Evolutionary conservation across 2,329 filamentous ascomycete species (phyloP), one percentile per base, ranked within the genome.

Genomic region (Periconia sp.): DNA sequence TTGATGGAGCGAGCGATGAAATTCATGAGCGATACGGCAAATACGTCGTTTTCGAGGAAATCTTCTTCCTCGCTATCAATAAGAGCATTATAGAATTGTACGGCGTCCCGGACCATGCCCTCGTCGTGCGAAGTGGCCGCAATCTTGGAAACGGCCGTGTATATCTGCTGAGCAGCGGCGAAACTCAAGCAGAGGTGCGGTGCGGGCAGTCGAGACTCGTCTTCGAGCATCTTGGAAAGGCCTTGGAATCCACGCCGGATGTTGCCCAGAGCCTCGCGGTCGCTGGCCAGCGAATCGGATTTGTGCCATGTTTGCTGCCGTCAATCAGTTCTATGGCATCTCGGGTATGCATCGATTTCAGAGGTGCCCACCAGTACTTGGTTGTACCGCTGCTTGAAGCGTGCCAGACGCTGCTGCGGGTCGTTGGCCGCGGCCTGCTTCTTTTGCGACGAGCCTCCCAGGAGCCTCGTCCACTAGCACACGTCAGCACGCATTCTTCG

Each of bases 41-140:
- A 99, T 40, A 83, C 80, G 22, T 86, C 82, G 62, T 88, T 95
- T 63, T 95, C 89, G 34, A 96, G 83, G 62, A 97, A 95, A 24
- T 91, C 90, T 66, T 96, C 94, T 72, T 96, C 92, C 70, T 97
- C 94, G 68, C 91, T 94, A 72, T 99, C 94, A 60, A 97, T 89
- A 51, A 99, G 80, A 12, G 90, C 91, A 43, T 89, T 90, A 70
- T 96, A 96, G 65, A 96, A 85, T 28, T 86, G 78, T 25, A 96
- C 87, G 18, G 89, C 88, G 63, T 92, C 88, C 53, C 87, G 85
- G 56, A 97, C 87, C 62, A 96, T 86, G 63, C 84, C 86, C 59
- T 95, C 88, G 69, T 95, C 88, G 67, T 89, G 87, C 22, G 88
- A 91, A 0, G 87, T 86, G 2, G 89, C 84, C 3, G 92, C 91